Evolutionary conservation across 352 stramenopile species (phyloP).

Genomic region (Phytopythium montanum): DNA sequence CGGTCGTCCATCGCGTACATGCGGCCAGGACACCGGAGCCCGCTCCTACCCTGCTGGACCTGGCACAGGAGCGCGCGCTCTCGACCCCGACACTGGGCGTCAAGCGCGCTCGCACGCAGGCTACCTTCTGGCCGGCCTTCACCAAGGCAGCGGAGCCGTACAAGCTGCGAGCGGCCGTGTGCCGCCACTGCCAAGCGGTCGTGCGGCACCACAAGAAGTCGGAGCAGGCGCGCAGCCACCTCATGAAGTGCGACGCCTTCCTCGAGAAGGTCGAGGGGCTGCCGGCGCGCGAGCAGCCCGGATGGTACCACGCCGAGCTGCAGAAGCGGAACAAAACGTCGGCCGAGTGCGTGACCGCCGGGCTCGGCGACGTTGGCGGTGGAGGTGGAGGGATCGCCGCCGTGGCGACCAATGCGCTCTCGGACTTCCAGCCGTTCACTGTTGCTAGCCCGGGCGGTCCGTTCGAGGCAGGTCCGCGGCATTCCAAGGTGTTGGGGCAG

Average conservation of each 20-base stretch:
- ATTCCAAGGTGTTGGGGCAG: neutral
- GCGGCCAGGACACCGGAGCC: too few species aligned
- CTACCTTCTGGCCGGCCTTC: constrained; percentile 53
- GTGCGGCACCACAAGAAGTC: constrained; percentile 63
- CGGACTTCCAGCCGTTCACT: neutral
- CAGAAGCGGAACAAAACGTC: constrained; percentile 22
- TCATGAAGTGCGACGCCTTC: constrained; percentile 53
- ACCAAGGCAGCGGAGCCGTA: constrained; percentile 41
- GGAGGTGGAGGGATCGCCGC: neutral
- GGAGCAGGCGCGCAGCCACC: constrained; percentile 48
- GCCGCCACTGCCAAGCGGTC: constrained; percentile 41
- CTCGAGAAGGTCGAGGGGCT: constrained; percentile 31
- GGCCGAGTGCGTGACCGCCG: neutral
- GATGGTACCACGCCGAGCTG: constrained; percentile 50
- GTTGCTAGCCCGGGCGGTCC: neutral
- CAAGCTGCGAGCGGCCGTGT: constrained; percentile 34
- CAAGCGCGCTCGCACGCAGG: constrained; percentile 34
- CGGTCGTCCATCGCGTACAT: too few species aligned
- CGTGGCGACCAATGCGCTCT: neutral
- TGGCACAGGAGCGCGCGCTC: too few species aligned
- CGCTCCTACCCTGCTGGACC: too few species aligned
- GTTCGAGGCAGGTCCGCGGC: neutral
- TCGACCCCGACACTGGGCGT: neutral
- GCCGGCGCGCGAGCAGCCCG: constrained; percentile 24
- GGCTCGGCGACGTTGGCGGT: neutral